Evolutionary conservation across 2,329 filamentous ascomycete species (phyloP).

Genomic region (Colletotrichum spinosum): DNA sequence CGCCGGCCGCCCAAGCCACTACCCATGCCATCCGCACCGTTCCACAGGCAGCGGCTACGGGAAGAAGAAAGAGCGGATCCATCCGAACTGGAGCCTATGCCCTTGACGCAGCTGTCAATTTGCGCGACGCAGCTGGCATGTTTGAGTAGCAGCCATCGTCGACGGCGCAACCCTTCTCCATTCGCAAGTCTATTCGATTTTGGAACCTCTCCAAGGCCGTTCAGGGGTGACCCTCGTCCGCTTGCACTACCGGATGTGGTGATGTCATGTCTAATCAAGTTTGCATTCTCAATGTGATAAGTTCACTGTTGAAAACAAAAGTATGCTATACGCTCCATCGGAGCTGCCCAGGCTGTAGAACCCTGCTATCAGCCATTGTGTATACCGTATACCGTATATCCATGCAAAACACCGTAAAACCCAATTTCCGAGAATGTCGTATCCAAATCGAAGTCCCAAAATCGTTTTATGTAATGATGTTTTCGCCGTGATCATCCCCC

Average conservation of each 20-base stretch:
- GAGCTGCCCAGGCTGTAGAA: slow-evolving; percentile 35
- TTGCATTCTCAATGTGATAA: not conserved
- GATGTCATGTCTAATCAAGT: slow-evolving; percentile 1
- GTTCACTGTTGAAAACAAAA: not conserved
- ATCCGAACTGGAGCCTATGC: slow-evolving; percentile 14
- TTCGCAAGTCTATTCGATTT: slow-evolving; percentile 4
- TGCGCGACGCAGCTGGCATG: slow-evolving; percentile 9
- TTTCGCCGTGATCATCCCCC: not conserved
- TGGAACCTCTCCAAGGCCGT: not conserved
- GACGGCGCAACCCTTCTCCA: not conserved
- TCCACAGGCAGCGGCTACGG: not conserved
- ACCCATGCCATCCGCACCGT: not conserved
- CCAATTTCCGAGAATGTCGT: slow-evolving; percentile 16
- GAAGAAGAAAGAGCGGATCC: not conserved
- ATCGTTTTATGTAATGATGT: slow-evolving; percentile 17
- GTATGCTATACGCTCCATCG: slow-evolving; percentile 19
- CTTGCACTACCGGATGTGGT: too few species aligned
- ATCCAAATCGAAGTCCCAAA: not conserved
- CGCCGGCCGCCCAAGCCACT: not conserved
- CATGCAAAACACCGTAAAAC: slow-evolving; percentile 20
- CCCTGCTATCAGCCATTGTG: slow-evolving; percentile 32
- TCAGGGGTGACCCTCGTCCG: slow-evolving; percentile 3
- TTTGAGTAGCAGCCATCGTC: not conserved
- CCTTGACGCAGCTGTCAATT: slow-evolving; percentile 14
- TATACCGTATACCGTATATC: slow-evolving; percentile 3